A percentile compares a stretch with the other conserved stretches of the same genome.
Evolutionary conservation across 306 rosid genomes (phyloP).

Genomic region (Rosa lucieae): DNA sequence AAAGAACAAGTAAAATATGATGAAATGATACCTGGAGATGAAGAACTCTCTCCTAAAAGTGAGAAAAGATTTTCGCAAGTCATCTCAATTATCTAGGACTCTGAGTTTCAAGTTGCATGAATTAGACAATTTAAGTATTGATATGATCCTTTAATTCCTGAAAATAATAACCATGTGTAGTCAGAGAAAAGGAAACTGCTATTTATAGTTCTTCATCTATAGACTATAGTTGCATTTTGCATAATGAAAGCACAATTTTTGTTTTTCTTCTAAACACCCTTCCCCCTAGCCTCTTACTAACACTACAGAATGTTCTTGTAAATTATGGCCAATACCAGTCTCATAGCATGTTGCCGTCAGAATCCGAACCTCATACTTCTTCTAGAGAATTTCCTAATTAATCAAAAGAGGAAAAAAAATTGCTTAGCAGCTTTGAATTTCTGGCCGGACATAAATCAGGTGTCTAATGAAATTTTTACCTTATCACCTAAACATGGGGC

Average conservation of each 20-base stretch:
- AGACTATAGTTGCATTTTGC: background rate
- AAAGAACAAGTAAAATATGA: conserved; percentile 36
- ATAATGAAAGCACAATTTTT: too few relatives aligned
- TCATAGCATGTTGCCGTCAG: background rate
- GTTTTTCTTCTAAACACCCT: too few relatives aligned
- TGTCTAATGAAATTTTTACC: background rate
- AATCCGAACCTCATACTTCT: background rate
- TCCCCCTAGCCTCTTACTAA: background rate
- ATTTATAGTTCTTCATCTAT: background rate
- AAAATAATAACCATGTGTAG: background rate
- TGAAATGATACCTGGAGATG: conserved; percentile 68
- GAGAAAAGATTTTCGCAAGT: conserved; percentile 10
- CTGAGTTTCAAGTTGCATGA: background rate
- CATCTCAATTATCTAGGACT: background rate
- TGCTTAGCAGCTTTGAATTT: background rate
- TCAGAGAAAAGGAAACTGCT: background rate
- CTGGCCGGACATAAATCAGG: background rate
- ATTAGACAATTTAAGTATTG: background rate
- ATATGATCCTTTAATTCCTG: background rate
- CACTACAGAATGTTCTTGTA: background rate
- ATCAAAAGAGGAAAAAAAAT: background rate
- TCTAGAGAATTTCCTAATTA: background rate
- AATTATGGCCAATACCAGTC: background rate
- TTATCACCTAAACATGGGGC: background rate
- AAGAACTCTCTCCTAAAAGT: conserved; percentile 37